Base-by-base conservation (phyloP, 2,329 filamentous ascomycete species). In the Moelleriella libera region DNA sequence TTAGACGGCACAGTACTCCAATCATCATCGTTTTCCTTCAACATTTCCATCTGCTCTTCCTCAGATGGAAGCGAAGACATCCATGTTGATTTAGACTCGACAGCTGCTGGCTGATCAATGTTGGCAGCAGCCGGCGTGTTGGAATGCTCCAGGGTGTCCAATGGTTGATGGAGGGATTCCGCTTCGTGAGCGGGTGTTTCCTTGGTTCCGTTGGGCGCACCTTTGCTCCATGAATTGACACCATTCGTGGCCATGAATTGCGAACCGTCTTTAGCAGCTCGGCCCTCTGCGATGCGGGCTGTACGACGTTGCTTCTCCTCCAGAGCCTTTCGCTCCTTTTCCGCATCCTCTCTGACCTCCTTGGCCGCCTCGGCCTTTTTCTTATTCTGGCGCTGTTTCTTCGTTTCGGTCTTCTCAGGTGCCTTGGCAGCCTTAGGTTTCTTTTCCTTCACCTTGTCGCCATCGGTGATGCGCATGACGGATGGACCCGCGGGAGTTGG, bases 371-470 rank as follows among this genome's bases (percentile, higher is more conserved):
- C 88, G 39, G 78, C 81, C 79, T 95, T 96, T 70, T 84, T 80
- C 55, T 83, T 79, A 69, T 95, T 92, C 71, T 96, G 89, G 50
- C 88, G 82, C 70, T 94, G 87, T 74, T 96, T 96, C 83, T 96
- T 96, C 21, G 83, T 85, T 72, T 95, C 85, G 14, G 75, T 76
- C 45, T 76, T 74, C 63, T 86, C 80, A 53, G 77, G 72, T 41
- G 73, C 69, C 68, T 82, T 78, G 54, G 72, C 67, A 57, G 76
- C 71, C 67, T 80, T 80, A 52, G 73, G 68, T 65, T 82, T 81
- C 52, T 76, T 70, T 67, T 82, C 70, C 67, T 82, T 76, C 60
- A 75, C 67, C 74, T 79, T 61, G 67, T 75, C 58, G 65, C 76
- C 61, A 51, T 82, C 80, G 47, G 84, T 92, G 53, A 97, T 72